Conservation (phyloP, 257 asterid genomes). For the Solanum paucissectum region DNA sequence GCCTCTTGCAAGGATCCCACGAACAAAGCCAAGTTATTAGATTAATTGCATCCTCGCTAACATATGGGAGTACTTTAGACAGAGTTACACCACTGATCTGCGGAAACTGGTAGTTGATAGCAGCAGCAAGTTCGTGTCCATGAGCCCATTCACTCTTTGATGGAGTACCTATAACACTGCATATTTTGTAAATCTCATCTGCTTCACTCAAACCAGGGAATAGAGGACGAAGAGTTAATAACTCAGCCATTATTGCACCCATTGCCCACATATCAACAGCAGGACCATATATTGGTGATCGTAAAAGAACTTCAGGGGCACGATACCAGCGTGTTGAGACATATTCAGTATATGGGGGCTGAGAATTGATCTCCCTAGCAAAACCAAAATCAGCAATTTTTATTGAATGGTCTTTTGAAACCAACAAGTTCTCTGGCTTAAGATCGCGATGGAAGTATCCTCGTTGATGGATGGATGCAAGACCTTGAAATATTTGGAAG, state of each 20-base stretch:
- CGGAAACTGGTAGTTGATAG: conserved; percentile 54
- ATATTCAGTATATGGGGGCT: conserved; percentile 89
- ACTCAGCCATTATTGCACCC: conserved; percentile 97
- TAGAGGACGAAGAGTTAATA: conserved; percentile 72
- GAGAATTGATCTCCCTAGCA: conserved; percentile 85
- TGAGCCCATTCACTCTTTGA: conserved; percentile 48
- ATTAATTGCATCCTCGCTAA: conserved; percentile 58
- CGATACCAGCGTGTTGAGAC: conserved; percentile 98
- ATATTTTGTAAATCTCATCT: conserved; percentile 81
- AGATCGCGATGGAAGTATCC: conserved; percentile 98
- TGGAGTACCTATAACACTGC: conserved; percentile 76
- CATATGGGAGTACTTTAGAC: conserved; percentile 55
- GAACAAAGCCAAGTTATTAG: conserved; percentile 58
- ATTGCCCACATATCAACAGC: conserved; percentile 99
- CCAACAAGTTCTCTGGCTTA: conserved; percentile 96
- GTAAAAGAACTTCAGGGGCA: conserved; percentile 96
- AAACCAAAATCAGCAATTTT: conserved; percentile 96
- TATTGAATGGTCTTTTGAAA: conserved; percentile 60
- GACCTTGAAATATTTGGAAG: conserved; percentile 96
- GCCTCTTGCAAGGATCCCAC: conserved; percentile 73
- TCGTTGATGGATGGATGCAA: conserved; percentile 74
- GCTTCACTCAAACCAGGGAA: conserved; percentile 47
- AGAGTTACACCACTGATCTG: conserved; percentile 41
- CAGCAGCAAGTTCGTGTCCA: conserved; percentile 55
- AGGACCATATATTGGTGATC: conserved; percentile 70